A percentile compares a stretch with the other conserved stretches of the same genome.
These are phyloP conservation scores for Hypoxylon crocopeplum DNA, from an alignment of 495 filamentous ascomycete genomes.

Conservation along the genomic window DNA sequence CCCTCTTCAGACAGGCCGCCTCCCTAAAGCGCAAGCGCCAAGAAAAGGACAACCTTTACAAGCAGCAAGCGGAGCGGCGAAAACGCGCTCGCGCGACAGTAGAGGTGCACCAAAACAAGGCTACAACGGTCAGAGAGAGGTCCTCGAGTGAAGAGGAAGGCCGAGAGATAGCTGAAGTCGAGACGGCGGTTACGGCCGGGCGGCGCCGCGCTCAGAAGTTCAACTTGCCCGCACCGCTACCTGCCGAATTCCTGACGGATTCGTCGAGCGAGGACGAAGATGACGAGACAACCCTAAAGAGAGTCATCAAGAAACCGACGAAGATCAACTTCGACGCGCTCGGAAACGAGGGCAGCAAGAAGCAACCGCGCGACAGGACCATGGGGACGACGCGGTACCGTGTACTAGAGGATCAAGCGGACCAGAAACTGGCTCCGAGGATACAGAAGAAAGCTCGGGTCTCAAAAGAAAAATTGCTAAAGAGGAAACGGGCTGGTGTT, in stretches of 20 bases:
- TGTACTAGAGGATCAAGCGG: constrained; percentile 41
- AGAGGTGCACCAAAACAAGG: constrained; percentile 15
- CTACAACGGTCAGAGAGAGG: background rate
- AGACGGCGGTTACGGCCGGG: constrained; percentile 25
- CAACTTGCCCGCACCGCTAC: constrained; percentile 48
- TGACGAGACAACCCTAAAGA: constrained; percentile 31
- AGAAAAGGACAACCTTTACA: constrained; percentile 53
- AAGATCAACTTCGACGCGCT: constrained; percentile 44
- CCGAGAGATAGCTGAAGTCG: constrained; percentile 22
- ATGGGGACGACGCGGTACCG: constrained; percentile 53
- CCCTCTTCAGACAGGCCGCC: constrained; percentile 45
- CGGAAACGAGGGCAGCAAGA: constrained; percentile 24
- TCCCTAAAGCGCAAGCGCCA: constrained; percentile 53
- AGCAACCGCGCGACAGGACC: constrained; percentile 43
- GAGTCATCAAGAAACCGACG: constrained; percentile 36
- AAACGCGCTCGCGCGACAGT: constrained; percentile 37
- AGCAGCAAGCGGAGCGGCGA: constrained; percentile 51
- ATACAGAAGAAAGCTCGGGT: constrained; percentile 39
- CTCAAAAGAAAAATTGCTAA: constrained; percentile 47
- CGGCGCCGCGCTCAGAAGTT: constrained; percentile 36
- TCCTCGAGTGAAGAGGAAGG: constrained; percentile 15
- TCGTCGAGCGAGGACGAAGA: constrained; percentile 49
- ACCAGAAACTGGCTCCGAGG: constrained; percentile 49
- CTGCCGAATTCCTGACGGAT: constrained; percentile 53
- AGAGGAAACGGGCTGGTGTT: constrained; percentile 36